Conservation (phyloP, 305 asterid genomes). For the Fraxinus baroniana region DNA sequence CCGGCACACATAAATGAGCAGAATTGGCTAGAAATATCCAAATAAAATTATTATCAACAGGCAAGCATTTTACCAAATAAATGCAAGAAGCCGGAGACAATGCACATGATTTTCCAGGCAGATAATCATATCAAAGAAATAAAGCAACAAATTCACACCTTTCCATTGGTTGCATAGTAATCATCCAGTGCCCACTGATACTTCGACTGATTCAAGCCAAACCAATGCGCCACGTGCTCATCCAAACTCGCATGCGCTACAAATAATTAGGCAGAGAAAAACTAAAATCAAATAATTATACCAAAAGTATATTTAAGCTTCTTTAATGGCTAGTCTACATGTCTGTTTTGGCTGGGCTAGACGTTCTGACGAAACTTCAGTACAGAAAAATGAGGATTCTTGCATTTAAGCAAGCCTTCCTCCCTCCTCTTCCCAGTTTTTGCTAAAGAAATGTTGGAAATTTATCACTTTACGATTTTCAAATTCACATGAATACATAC, state of each 20-base stretch:
- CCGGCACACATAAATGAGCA: background rate
- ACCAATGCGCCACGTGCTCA: slow-evolving; percentile 89
- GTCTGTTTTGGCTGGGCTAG: background rate
- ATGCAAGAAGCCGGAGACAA: background rate
- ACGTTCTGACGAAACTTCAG: background rate
- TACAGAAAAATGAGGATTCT: background rate
- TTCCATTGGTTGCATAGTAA: slow-evolving; percentile 65
- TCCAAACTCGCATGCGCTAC: slow-evolving; percentile 86
- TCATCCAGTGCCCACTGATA: slow-evolving; percentile 98
- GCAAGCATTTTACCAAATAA: background rate
- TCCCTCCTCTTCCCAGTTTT: background rate
- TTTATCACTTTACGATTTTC: background rate
- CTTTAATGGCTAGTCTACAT: background rate
- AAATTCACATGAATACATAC: background rate
- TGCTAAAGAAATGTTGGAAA: background rate
- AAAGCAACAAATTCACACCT: slow-evolving; percentile 37
- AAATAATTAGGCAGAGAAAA: slow-evolving; percentile 8
- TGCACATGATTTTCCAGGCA: background rate
- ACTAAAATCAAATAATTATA: background rate
- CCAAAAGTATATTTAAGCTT: background rate
- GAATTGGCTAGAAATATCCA: background rate
- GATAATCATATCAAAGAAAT: background rate
- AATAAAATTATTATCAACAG: background rate
- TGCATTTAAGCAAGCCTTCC: background rate
- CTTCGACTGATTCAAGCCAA: slow-evolving; percentile 92